A percentile compares a stretch with the other conserved stretches of the same genome.
Conservation (phyloP, 768 basidiomycete species). For the Pholiota conissans region DNA sequence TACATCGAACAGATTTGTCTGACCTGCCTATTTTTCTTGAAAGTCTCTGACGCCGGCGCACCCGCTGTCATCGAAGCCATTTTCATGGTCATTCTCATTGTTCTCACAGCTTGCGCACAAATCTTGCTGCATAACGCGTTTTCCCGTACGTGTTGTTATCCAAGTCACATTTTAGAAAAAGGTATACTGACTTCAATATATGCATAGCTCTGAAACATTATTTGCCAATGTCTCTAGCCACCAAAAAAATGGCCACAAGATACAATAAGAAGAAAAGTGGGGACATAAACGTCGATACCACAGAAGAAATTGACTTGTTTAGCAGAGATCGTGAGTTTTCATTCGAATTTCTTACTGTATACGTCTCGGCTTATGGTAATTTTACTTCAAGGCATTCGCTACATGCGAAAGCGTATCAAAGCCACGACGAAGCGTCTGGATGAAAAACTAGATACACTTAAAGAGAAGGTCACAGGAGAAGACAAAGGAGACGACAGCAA, state of each 20-base stretch:
- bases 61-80: constrained; percentile 42
- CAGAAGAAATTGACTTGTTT: constrained; percentile 35
- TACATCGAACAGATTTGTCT: constrained; percentile 73
- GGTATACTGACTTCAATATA: too few species aligned
- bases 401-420: constrained; percentile 35
- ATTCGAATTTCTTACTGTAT: too few species aligned
- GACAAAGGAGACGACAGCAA: constrained; percentile 1
- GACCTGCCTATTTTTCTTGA: constrained; percentile 68
- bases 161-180: neutral
- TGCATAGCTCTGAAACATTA: constrained; percentile 47
- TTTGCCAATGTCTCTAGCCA: constrained; percentile 65
- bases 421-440: constrained; percentile 28
- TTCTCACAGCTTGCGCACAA: constrained; percentile 48
- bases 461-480: constrained; percentile 26
- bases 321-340: constrained; percentile 30
- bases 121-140: constrained; percentile 37
- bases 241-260: constrained; percentile 48
- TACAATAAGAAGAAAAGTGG: constrained; percentile 35
- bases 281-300: constrained; percentile 7
- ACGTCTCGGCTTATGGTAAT: neutral
- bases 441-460: constrained; percentile 28
- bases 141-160: constrained; percentile 33
- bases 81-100: constrained; percentile 61
- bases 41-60: constrained; percentile 33
- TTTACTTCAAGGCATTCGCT: constrained; percentile 28